These are phyloP conservation scores for Exsudoporus frostii DNA, from an alignment of 768 basidiomycete genomes.

Conservation along the genomic window DNA sequence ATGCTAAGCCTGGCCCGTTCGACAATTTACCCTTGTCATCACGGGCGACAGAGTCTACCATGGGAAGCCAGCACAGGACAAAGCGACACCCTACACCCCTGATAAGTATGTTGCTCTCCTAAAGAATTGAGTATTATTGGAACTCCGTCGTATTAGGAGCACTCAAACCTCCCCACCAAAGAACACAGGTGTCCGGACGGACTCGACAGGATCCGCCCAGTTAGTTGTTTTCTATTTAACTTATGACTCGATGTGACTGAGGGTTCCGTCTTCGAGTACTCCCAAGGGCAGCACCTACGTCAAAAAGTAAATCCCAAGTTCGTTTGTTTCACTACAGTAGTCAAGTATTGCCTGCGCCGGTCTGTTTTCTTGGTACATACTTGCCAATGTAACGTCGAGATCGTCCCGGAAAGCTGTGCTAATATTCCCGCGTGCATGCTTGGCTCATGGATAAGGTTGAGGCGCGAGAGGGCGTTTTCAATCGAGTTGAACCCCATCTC, in stretches of 20 bases:
- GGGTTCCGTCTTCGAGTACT: neutral
- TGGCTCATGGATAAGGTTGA: too few relatives aligned
- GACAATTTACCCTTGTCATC: neutral
- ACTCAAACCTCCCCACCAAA: neutral
- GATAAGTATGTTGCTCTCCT: neutral
- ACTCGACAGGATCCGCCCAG: neutral
- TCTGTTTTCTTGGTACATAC: neutral
- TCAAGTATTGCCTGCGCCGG: neutral
- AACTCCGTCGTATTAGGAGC: neutral
- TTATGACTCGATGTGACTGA: neutral
- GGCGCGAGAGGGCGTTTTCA: too few relatives aligned
- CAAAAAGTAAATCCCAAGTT: neutral
- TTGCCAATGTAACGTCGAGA: neutral
- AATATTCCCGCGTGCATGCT: too few relatives aligned
- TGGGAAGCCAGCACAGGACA: rapidly evolving
- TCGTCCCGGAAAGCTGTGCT: too few relatives aligned
- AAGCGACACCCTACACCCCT: too few relatives aligned
- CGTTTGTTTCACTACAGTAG: too few relatives aligned
- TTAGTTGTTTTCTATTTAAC: slow-evolving; percentile 1
- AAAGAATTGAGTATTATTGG: neutral
- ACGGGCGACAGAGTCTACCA: slow-evolving; percentile 1
- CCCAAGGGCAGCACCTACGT: neutral
- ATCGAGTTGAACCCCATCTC: too few relatives aligned
- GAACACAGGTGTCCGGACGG: neutral
- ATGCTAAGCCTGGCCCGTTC: neutral